phyloP scores from a whole-genome alignment of 129 eudicot genomes.

The Apium graveolens region DNA sequence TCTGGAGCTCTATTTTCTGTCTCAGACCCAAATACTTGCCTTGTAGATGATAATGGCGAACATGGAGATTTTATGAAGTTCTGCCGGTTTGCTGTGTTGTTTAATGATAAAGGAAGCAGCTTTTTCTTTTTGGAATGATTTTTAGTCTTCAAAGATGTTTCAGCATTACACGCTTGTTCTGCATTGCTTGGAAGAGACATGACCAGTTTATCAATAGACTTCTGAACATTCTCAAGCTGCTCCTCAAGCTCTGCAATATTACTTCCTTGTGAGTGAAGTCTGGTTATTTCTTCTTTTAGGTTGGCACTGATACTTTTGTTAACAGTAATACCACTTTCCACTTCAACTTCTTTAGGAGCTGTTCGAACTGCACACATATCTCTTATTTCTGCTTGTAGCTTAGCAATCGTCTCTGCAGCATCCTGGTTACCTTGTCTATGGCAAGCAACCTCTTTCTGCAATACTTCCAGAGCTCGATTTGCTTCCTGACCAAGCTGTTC shows the following conservation, averaged over 20 bases:
- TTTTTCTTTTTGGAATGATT: slow-evolving; percentile 62
- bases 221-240: slow-evolving; percentile 89
- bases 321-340: slow-evolving; percentile 42
- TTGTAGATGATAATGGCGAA: slow-evolving; percentile 68
- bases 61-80: slow-evolving; percentile 73
- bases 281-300: slow-evolving; percentile 87
- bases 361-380: slow-evolving; percentile 68
- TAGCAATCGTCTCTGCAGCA: slow-evolving; percentile 95
- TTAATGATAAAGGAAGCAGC: slow-evolving; percentile 60
- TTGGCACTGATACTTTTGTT: slow-evolving; percentile 88
- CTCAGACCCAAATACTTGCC: slow-evolving; percentile 51
- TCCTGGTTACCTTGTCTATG: slow-evolving; percentile 96
- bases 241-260: slow-evolving; percentile 87
- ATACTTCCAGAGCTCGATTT: slow-evolving; percentile 80
- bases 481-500: slow-evolving; percentile 98
- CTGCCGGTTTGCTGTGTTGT: slow-evolving; percentile 52
- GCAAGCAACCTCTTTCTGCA: slow-evolving; percentile 86
- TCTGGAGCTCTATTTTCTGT: slow-evolving; percentile 76
- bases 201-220: slow-evolving; percentile 79
- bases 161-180: slow-evolving; percentile 24
- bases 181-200: slow-evolving; percentile 73
- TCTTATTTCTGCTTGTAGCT: slow-evolving; percentile 80
- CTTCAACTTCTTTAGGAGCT: slow-evolving; percentile 47
- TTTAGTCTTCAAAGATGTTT: slow-evolving; percentile 34
- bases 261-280: slow-evolving; percentile 94